phyloP scores from a whole-genome alignment of 2,329 filamentous ascomycete species.

The Pyrenochaeta sp. region DNA sequence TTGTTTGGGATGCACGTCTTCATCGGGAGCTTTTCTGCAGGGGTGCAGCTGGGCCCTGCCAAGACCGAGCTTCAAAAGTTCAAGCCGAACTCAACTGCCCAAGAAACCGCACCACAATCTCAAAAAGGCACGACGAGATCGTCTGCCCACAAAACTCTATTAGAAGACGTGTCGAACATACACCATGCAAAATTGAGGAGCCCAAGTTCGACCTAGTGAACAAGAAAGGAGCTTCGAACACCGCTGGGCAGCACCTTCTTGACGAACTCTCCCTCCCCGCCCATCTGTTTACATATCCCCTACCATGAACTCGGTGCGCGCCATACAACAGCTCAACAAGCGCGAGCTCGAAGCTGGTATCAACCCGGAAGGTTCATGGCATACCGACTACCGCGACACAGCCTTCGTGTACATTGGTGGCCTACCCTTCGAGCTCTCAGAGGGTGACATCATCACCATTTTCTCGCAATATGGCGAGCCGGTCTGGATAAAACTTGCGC shows the following conservation, averaged over 20 bases:
- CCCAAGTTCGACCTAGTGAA: background rate
- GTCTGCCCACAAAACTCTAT: no score
- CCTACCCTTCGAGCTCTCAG: conserved; percentile 88
- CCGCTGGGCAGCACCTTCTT: conserved; percentile 12
- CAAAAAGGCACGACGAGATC: background rate
- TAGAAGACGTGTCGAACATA: background rate
- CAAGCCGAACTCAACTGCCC: conserved; percentile 8
- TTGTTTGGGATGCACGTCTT: conserved; percentile 29
- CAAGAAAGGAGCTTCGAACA: background rate
- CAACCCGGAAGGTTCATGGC: conserved; percentile 89
- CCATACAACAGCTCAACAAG: conserved; percentile 92
- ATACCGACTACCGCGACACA: conserved; percentile 96
- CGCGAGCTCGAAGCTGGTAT: conserved; percentile 91
- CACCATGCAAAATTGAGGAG: background rate
- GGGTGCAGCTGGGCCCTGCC: conserved; percentile 35
- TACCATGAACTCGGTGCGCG: conserved; percentile 91
- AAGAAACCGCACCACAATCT: background rate
- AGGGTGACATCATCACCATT: conserved; percentile 94
- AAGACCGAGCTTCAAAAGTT: conserved; percentile 42
- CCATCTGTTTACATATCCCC: background rate
- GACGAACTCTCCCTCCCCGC: conserved; percentile 4
- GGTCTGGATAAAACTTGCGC: conserved; percentile 87
- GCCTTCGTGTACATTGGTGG: conserved; percentile 97
- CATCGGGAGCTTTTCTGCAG: conserved; percentile 40
- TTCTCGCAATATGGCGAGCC: conserved; percentile 98